Base-by-base conservation (phyloP, 192 early-diverging fungal species). In the Lobulomyces angularis region DNA sequence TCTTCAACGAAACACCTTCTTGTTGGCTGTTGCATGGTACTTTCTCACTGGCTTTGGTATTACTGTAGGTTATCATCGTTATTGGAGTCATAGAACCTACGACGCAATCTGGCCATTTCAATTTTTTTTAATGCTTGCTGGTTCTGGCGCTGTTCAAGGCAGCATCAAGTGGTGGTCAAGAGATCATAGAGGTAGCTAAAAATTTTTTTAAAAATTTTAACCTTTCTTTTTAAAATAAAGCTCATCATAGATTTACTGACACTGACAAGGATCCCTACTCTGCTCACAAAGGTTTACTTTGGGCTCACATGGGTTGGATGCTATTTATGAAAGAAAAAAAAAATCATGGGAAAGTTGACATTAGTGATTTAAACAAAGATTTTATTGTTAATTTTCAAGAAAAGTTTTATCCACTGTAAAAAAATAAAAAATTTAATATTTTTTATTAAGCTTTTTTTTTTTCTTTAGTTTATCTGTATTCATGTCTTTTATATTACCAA, bases 51-150 rank as follows among this genome's bases (percentile, higher is more conserved):
- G 21, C 36, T 39, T 33, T 0, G 38, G 66, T 19, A 73, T 73
- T 54, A 73, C 70, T n/a, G 62, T 64, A 35, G 69, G 70, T 3
- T 69, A 73, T 58, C 70, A 73, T 45, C 54, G 70, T n/a, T 52
- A 56, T 37, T 73, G 70, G 70, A 40, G 56, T 8, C 70, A 73
- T 40, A 53, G 61, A 12, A 56, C 66, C 4, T 73, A 62, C 39
- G 60, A 69, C 12, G 70, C 70, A 3, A 21, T 49, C 14, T 31
- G 37, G 8, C 45, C 58, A 6, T 58, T 58, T 39, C 50, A 60
- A 34, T 30, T 47, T 26, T 31, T 44, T 17, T 35, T 74, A 35
- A 49, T 63, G 8, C 39, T 70, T 2, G 48, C 49, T 1, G 60
- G 61, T 8, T 50, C 67, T 0, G 53, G 63, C n/a, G 66, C 59